These are phyloP conservation scores for Heliamphora pulchella DNA, from an alignment of 179 eudicot genomes.

Conservation along the genomic window DNA sequence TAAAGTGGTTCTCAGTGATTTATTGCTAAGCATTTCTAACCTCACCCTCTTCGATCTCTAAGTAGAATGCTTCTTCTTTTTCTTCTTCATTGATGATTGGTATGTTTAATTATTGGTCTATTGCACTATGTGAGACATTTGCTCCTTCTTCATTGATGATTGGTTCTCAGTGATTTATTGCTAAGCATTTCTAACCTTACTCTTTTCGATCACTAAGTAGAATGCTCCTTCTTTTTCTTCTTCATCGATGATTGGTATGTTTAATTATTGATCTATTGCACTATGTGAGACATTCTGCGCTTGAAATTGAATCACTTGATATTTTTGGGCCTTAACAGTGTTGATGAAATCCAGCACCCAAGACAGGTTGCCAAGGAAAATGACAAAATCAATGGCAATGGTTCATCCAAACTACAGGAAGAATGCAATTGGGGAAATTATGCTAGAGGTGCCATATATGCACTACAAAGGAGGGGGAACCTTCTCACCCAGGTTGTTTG, in stretches of 20 bases:
- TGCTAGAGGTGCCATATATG: conserved; percentile 90
- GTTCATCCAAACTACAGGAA: conserved; percentile 33
- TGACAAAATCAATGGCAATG: conserved; percentile 26
- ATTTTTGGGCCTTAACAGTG: conserved; percentile 35
- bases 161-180: neutral
- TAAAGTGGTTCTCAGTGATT: neutral
- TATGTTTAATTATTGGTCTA: neutral
- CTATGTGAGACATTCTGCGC: neutral
- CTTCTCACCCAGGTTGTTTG: conserved; percentile 27
- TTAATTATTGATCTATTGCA: neutral
- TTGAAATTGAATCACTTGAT: neutral
- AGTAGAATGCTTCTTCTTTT: neutral
- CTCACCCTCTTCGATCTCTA: neutral
- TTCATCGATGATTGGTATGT: neutral
- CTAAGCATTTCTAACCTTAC: neutral
- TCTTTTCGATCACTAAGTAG: neutral
- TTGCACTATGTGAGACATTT: neutral
- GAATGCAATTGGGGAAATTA: conserved; percentile 86
- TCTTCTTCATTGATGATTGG: neutral
- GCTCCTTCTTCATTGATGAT: neutral
- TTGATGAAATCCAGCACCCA: conserved; percentile 58
- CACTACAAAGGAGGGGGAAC: conserved; percentile 66
- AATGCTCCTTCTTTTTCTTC: neutral
- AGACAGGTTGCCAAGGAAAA: conserved; percentile 28
- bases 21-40: neutral